Base-by-base conservation (phyloP, 495 filamentous ascomycete species). In the Hyaloscypha bicolor region DNA sequence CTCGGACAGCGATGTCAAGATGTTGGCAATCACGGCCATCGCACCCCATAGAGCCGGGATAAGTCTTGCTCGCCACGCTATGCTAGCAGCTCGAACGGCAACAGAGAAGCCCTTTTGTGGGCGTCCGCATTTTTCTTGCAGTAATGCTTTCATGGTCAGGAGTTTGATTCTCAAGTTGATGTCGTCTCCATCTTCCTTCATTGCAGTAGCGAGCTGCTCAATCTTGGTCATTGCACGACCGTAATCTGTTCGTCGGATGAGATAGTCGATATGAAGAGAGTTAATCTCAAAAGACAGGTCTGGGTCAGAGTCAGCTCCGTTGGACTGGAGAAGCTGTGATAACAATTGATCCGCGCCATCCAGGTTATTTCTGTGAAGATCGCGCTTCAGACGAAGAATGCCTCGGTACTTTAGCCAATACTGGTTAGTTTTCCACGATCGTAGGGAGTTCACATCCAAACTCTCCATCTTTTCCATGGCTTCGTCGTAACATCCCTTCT, bases 91-190 rank as follows among this genome's bases (percentile, higher is more conserved):
- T 25, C 92, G 84, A 72, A 97, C 82, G 22, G 89, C 89, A 21
- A 96, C 81, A 4, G 90, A 93, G 73, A 97, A 95, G 1, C 91
- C 95, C 69, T 89, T 90, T 65, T 93, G 87, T 0, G 93, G 87
- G 6, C 89, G 87, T 21, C 90, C 91, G 63, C 84, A 83, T 73
- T 83, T 83, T 58, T 87, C 85, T 68, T 93, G 88, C 12, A 97
- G 83, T 12, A 85, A 81, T 0, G 90, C 91, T 75, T 97, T 97
- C 56, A 87, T 73, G 29, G 88, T 85, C 32, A 97, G 87, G 2
- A 97, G 80, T 55, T 88, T 87, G 59, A 96, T 81, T 65, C 91
- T 89, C 16, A 90, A 82, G 45, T 89, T 82, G 11, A 95, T 81
- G 74, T 99, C 95, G 55, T 88, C 85, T 70, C 87, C 86, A 65